phyloP scores from a whole-genome alignment of 23 red algal genomes.

The Gracilaria gracilis region DNA sequence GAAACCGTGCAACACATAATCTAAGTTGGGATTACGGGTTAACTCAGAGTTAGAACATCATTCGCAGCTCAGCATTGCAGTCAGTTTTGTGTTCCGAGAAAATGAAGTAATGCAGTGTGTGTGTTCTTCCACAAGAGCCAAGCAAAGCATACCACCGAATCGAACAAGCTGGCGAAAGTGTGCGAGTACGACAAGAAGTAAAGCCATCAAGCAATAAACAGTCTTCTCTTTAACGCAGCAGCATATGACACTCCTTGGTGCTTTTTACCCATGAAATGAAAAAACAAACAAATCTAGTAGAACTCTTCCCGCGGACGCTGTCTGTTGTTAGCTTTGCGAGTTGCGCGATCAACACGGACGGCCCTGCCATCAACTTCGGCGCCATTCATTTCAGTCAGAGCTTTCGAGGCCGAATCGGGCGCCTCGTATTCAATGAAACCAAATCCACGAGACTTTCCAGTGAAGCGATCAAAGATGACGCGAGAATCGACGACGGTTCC shows the following conservation, averaged over 20 bases:
- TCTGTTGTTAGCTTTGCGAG: slow-evolving; percentile 35
- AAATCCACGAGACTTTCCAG: slow-evolving; percentile 86
- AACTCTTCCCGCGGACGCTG: slow-evolving; percentile 34
- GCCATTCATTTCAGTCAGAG: slow-evolving; percentile 82
- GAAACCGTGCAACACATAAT: slow-evolving; percentile 12
- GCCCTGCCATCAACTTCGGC: slow-evolving; percentile 74
- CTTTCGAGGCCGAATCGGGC: slow-evolving; percentile 69
- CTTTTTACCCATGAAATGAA: not conserved
- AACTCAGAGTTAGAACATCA: slow-evolving; percentile 11
- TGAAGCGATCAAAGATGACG: slow-evolving; percentile 79
- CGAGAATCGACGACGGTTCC: slow-evolving; percentile 79
- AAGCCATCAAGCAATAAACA: slow-evolving; percentile 28
- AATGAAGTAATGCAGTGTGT: not conserved
- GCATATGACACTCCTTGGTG: slow-evolving; percentile 13
- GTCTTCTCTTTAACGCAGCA: slow-evolving; percentile 16
- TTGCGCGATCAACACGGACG: slow-evolving; percentile 86
- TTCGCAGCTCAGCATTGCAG: not conserved
- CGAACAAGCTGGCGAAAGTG: slow-evolving; percentile 3
- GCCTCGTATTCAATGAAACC: slow-evolving; percentile 90
- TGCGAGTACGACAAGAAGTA: not conserved
- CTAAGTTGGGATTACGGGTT: slow-evolving; percentile 31
- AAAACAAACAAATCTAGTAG: slow-evolving; percentile 26
- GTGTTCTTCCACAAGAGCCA: not conserved
- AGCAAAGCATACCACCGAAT: not conserved
- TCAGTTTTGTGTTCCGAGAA: slow-evolving; percentile 12